These are phyloP conservation scores for Posidonia australis DNA, from an alignment of 106 monocot genomes.

Conservation along the genomic window DNA sequence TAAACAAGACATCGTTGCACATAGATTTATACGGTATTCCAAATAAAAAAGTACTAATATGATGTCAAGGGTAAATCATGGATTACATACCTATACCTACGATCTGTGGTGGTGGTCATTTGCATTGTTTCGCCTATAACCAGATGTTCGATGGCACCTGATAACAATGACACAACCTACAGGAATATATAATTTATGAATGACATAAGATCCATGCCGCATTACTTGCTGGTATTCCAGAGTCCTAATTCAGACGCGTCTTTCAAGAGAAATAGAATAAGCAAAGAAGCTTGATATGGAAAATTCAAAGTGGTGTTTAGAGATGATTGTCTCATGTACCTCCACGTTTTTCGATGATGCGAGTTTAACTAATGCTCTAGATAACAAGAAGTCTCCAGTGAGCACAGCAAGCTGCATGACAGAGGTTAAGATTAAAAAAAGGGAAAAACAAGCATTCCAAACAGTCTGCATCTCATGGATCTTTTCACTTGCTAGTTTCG, in stretches of 20 bases:
- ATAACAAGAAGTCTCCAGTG: constrained; percentile 87
- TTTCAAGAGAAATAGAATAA: no score
- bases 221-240: no score
- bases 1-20: no score
- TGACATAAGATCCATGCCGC: background rate
- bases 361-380: constrained; percentile 82
- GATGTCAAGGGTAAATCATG: background rate
- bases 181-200: background rate
- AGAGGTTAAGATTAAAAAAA: no score
- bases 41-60: no score
- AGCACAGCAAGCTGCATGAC: constrained; percentile 74
- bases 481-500: no score
- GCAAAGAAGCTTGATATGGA: no score
- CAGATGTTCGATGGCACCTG: constrained; percentile 80
- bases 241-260: no score
- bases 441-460: no score
- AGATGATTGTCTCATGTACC: constrained; percentile 26
- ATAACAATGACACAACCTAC: constrained; percentile 79
- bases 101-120: constrained; percentile 54
- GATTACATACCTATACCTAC: constrained; percentile 65
- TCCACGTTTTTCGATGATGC: constrained; percentile 79
- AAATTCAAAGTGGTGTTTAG: background rate
- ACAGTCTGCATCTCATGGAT: no score
- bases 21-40: no score
- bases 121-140: constrained; percentile 99